A percentile compares a stretch with the other conserved stretches of the same genome.
phyloP scores from a whole-genome alignment of 768 basidiomycete species.

The Ramaria rubella region DNA sequence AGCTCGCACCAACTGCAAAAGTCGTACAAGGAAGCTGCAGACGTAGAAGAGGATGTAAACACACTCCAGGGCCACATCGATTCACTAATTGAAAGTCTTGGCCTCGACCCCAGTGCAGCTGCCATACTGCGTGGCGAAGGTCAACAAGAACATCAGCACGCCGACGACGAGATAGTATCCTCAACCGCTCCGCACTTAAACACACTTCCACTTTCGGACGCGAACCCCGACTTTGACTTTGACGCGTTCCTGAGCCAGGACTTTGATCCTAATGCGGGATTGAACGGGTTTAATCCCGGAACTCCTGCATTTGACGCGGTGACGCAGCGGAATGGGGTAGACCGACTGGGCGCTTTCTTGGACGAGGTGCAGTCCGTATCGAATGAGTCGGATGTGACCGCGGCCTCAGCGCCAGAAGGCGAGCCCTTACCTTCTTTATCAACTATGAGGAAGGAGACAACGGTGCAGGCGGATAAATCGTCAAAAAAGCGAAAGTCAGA shows the following conservation, averaged over 20 bases:
- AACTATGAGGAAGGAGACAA: no score
- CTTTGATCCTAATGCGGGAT: background rate
- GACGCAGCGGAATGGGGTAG: background rate
- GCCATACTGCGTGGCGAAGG: slow-evolving; percentile 9
- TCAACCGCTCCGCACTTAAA: background rate
- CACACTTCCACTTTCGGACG: slow-evolving; percentile 3
- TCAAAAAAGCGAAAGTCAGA: slow-evolving; percentile 5
- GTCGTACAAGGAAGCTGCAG: slow-evolving; percentile 52
- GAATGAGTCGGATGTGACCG: slow-evolving; percentile 7
- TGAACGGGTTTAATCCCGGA: background rate
- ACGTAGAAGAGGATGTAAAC: slow-evolving; percentile 69
- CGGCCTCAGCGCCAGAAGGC: background rate
- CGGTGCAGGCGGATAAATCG: background rate
- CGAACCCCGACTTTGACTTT: slow-evolving; percentile 8
- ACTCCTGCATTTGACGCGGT: background rate
- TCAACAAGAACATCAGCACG: background rate
- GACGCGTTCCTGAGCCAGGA: slow-evolving; percentile 8
- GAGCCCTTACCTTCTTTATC: background rate
- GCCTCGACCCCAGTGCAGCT: slow-evolving; percentile 43
- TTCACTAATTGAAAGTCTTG: slow-evolving; percentile 63
- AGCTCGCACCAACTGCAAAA: slow-evolving; percentile 42
- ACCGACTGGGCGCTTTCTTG: slow-evolving; percentile 8
- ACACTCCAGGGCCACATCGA: slow-evolving; percentile 62
- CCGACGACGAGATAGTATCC: background rate
- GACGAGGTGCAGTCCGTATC: slow-evolving; percentile 10